These are phyloP conservation scores for Pestalotiopsis fici DNA, from an alignment of 2,329 filamentous ascomycete species.

Conservation along the genomic window DNA sequence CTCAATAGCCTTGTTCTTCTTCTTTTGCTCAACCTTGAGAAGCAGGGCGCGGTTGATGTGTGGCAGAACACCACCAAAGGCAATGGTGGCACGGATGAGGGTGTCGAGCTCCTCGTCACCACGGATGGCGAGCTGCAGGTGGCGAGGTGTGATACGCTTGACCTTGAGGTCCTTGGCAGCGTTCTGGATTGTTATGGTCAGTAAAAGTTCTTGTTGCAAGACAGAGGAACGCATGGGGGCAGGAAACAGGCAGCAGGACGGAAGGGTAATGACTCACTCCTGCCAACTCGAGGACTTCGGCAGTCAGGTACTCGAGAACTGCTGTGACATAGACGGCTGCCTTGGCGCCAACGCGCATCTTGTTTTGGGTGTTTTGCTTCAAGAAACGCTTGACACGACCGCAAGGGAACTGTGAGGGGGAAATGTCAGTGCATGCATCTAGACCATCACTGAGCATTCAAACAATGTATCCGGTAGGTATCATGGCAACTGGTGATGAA, in stretches of 20 bases:
- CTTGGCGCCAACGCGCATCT: slow-evolving; percentile 99
- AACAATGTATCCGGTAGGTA: background rate
- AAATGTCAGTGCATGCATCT: slow-evolving; percentile 5
- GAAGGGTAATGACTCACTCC: slow-evolving; percentile 61
- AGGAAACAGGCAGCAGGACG: slow-evolving; percentile 8
- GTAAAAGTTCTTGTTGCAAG: background rate
- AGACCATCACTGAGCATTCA: background rate
- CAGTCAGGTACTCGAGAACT: slow-evolving; percentile 96
- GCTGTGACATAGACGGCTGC: slow-evolving; percentile 98
- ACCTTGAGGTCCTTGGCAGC: slow-evolving; percentile 99
- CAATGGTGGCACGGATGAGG: slow-evolving; percentile 95
- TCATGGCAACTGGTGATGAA: background rate
- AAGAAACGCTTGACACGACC: slow-evolving; percentile 99
- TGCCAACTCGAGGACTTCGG: slow-evolving; percentile 95
- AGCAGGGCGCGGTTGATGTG: slow-evolving; percentile 98
- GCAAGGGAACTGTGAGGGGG: slow-evolving; percentile 80
- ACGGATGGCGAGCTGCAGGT: slow-evolving; percentile 95
- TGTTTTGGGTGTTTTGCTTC: slow-evolving; percentile 98
- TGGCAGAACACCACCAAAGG: slow-evolving; percentile 95
- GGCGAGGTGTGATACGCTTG: slow-evolving; percentile 98
- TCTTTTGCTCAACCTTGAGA: slow-evolving; percentile 96
- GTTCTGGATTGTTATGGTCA: slow-evolving; percentile 56
- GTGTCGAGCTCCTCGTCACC: slow-evolving; percentile 98
- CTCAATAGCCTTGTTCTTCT: slow-evolving; percentile 68
- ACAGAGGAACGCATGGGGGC: slow-evolving; percentile 12